These are phyloP conservation scores for Tubosaeta sp. DNA, from an alignment of 768 basidiomycete genomes.

Conservation along the genomic window DNA sequence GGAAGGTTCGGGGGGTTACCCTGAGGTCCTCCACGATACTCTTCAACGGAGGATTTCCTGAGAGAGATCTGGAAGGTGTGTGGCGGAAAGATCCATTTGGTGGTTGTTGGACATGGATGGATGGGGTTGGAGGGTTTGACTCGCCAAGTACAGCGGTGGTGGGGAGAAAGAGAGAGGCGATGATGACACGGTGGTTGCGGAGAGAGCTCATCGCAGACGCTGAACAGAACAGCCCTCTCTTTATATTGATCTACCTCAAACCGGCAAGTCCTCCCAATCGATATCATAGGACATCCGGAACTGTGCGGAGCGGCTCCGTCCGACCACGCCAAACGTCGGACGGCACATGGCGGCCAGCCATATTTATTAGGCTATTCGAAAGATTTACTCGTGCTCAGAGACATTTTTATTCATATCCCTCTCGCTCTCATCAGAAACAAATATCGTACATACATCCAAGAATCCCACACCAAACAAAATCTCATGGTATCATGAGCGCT, in stretches of 20 bases:
- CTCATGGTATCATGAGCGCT: no score
- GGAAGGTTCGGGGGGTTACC: constrained; percentile 29
- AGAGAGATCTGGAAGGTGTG: constrained; percentile 17
- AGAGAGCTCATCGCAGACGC: constrained; percentile 55
- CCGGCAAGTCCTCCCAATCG: neutral
- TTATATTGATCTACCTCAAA: no score
- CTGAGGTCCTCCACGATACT: constrained; percentile 83
- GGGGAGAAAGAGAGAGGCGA: constrained; percentile 84
- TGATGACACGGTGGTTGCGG: constrained; percentile 67
- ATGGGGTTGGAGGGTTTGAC: constrained; percentile 50
- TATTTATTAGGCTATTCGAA: no score
- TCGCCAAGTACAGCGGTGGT: constrained; percentile 61
- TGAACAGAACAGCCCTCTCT: neutral
- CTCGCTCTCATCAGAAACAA: no score
- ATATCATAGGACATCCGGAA: constrained; percentile 1
- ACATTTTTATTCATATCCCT: no score
- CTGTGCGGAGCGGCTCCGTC: constrained; percentile 10
- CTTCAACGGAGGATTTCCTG: constrained; percentile 38
- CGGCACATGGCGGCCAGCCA: no score
- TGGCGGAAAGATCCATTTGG: constrained; percentile 13
- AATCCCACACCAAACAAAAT: no score
- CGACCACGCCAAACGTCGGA: no score
- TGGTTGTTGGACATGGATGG: constrained; percentile 23
- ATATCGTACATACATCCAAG: no score
- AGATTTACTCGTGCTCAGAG: no score